Conservation (phyloP, 345 rosid species). For the Moringa oleifera region DNA sequence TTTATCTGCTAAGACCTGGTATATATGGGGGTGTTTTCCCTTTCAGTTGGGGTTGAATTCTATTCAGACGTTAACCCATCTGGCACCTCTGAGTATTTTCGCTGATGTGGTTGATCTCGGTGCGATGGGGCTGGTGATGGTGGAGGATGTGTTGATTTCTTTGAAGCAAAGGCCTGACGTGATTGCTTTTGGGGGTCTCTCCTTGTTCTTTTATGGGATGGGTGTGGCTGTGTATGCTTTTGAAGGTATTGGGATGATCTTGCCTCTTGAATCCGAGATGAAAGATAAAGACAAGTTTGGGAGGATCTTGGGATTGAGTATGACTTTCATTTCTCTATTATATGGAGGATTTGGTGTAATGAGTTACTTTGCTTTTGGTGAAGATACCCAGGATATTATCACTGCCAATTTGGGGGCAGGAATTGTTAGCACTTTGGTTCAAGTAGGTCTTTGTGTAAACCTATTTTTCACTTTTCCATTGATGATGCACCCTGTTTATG, state of each 20-base stretch:
- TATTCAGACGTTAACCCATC: slow-evolving; percentile 61
- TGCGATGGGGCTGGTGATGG: slow-evolving; percentile 68
- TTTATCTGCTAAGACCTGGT: slow-evolving; percentile 46
- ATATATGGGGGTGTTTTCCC: slow-evolving; percentile 73
- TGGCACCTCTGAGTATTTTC: slow-evolving; percentile 88
- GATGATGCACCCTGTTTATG: slow-evolving; percentile 93
- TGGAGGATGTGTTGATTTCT: slow-evolving; percentile 43
- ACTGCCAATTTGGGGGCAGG: slow-evolving; percentile 71
- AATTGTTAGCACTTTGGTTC: slow-evolving; percentile 52
- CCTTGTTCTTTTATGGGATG: slow-evolving; percentile 67
- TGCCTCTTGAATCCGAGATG: slow-evolving; percentile 68
- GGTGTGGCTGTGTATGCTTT: slow-evolving; percentile 78
- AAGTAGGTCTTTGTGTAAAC: slow-evolving; percentile 74
- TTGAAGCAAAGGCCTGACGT: slow-evolving; percentile 39
- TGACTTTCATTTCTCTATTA: slow-evolving; percentile 50
- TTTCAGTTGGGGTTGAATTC: slow-evolving; percentile 81
- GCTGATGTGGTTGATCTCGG: slow-evolving; percentile 84
- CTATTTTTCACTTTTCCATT: slow-evolving; percentile 87
- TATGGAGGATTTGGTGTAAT: slow-evolving; percentile 65
- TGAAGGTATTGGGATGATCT: slow-evolving; percentile 77
- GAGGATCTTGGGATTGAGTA: slow-evolving; percentile 39
- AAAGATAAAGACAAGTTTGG: slow-evolving; percentile 58
- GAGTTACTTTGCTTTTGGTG: slow-evolving; percentile 82
- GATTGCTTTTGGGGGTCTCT: slow-evolving; percentile 52
- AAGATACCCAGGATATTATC: slow-evolving; percentile 63